Percentiles rank a stretch among this genome's conserved stretches.
Evolutionary conservation across 1,284 basidiomycete genomes (phyloP).

Genomic region (Laetiporus sulphureus): DNA sequence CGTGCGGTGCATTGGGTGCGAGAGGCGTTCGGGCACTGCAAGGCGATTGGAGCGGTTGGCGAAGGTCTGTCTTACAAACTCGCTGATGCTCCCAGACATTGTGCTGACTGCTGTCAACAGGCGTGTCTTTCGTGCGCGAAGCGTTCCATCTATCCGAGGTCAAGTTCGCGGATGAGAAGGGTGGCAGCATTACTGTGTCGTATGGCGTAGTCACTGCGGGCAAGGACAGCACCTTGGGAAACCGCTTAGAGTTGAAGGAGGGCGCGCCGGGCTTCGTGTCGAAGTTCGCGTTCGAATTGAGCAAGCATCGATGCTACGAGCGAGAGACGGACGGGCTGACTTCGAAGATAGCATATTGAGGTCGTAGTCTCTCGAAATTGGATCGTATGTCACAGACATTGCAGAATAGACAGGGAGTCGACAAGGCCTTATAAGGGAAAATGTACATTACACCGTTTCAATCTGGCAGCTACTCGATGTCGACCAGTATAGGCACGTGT

Average conservation of each 20-base stretch:
- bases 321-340: constrained; percentile 54
- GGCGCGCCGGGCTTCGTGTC: constrained; percentile 45
- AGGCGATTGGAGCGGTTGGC: constrained; percentile 68
- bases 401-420: neutral
- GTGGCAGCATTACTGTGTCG: constrained; percentile 38
- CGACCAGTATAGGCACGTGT: too few relatives aligned
- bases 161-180: constrained; percentile 28
- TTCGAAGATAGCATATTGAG: constrained; percentile 47
- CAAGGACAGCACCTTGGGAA: constrained; percentile 33
- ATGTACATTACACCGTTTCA: neutral
- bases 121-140: constrained; percentile 40
- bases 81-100: neutral
- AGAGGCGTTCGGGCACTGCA: constrained; percentile 77
- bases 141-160: constrained; percentile 42
- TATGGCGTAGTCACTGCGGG: constrained; percentile 60
- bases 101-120: constrained; percentile 24
- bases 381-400: neutral
- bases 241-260: constrained; percentile 36
- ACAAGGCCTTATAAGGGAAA: neutral
- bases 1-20: constrained; percentile 64
- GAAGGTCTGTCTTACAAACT: constrained; percentile 51
- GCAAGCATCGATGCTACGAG: constrained; percentile 56
- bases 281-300: constrained; percentile 54
- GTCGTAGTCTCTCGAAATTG: too few relatives aligned
- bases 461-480: too few relatives aligned